phyloP scores from a whole-genome alignment of 352 stramenopile species.

The Phytopythium sindhum region DNA sequence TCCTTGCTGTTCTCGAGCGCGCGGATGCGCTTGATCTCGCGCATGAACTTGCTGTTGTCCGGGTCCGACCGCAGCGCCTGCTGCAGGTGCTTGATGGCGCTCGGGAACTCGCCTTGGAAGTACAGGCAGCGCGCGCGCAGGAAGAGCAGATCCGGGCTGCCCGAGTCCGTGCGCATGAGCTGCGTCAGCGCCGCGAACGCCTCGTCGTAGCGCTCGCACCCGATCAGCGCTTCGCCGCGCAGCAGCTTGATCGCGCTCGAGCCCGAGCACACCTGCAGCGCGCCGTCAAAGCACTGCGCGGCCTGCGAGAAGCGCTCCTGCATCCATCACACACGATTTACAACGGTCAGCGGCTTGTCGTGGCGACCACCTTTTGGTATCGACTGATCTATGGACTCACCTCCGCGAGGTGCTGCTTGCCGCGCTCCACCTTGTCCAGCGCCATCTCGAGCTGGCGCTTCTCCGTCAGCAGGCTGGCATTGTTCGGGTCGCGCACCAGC shows the following conservation, averaged over 20 bases:
- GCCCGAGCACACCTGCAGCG: slow-evolving; percentile 62
- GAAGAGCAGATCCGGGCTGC: slow-evolving; percentile 82
- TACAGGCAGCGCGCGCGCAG: slow-evolving; percentile 88
- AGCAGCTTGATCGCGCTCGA: slow-evolving; percentile 69
- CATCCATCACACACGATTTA: slow-evolving; percentile 1
- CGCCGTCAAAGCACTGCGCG: slow-evolving; percentile 67
- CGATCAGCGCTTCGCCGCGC: slow-evolving; percentile 71
- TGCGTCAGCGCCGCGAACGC: slow-evolving; percentile 78
- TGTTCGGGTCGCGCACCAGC: slow-evolving; percentile 75
- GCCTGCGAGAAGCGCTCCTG: slow-evolving; percentile 69
- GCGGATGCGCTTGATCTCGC: slow-evolving; percentile 87
- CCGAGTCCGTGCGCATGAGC: slow-evolving; percentile 82
- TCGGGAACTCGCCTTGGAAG: slow-evolving; percentile 91
- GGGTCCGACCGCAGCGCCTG: slow-evolving; percentile 88
- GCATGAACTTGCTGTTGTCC: slow-evolving; percentile 87
- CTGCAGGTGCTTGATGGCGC: slow-evolving; percentile 92
- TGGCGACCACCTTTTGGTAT: too few species aligned
- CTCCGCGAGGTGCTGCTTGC: slow-evolving; percentile 62
- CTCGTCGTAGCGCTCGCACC: slow-evolving; percentile 78
- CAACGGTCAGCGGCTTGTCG: not conserved
- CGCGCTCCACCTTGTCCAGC: slow-evolving; percentile 74
- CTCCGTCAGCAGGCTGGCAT: slow-evolving; percentile 66
- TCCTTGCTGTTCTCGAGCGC: slow-evolving; percentile 86
- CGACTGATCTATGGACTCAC: slow-evolving; percentile 16
- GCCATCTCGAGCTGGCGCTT: slow-evolving; percentile 79